Evolutionary conservation across 106 monocot species (phyloP).

Genomic region (Amphibolis antarctica): DNA sequence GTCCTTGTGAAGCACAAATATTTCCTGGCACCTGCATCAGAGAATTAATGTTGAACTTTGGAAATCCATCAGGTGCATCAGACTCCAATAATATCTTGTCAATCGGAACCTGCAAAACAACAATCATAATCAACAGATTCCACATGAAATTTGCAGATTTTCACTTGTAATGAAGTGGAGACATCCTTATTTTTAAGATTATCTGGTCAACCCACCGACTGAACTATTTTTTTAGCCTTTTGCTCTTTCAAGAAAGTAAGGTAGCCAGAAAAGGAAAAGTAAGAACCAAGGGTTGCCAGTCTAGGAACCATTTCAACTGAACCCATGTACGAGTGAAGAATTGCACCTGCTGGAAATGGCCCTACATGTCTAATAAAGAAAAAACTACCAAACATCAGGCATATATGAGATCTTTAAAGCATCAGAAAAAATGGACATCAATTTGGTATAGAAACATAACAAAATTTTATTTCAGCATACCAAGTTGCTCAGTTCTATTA

Average conservation of each 20-base stretch:
- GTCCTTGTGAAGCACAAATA: slow-evolving; percentile 17
- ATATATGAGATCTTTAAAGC: too few relatives aligned
- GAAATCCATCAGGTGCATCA: slow-evolving; percentile 60
- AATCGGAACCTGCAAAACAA: slow-evolving; percentile 34
- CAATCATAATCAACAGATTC: background rate
- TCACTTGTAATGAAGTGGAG: background rate
- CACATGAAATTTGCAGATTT: background rate
- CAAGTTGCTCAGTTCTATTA: too few relatives aligned
- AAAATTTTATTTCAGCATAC: too few relatives aligned
- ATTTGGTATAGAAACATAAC: too few relatives aligned
- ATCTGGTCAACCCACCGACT: slow-evolving; percentile 5
- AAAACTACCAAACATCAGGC: too few relatives aligned
- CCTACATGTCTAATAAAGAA: slow-evolving; percentile 32
- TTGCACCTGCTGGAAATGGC: slow-evolving; percentile 68
- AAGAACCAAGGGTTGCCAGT: slow-evolving; percentile 56
- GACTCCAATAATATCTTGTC: slow-evolving; percentile 58
- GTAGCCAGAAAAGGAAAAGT: slow-evolving; percentile 85
- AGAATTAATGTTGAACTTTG: slow-evolving; percentile 20
- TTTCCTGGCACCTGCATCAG: slow-evolving; percentile 14
- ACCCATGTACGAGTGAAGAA: slow-evolving; percentile 93
- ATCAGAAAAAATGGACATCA: too few relatives aligned
- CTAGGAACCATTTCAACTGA: slow-evolving; percentile 81
- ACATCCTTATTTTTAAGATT: background rate
- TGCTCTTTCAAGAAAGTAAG: slow-evolving; percentile 48
- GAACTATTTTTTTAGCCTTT: slow-evolving; percentile 35